These are phyloP conservation scores for Fusarium circinatum DNA, from an alignment of 2,329 filamentous ascomycete genomes.

Conservation along the genomic window DNA sequence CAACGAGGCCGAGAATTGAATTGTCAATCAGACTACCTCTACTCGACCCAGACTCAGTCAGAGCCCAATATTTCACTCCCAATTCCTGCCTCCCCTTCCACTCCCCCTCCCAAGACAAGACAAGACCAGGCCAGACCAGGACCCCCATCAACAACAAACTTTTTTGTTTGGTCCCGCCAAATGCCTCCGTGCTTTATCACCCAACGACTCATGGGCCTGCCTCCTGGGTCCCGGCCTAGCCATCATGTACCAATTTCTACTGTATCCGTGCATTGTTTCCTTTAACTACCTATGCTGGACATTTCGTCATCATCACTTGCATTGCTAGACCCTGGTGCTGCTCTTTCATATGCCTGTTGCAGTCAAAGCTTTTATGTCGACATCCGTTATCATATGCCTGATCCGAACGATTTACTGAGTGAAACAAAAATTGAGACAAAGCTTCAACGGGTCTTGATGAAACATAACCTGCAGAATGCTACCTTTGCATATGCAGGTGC, in stretches of 20 bases:
- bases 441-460: conserved; percentile 11
- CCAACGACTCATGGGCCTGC: conserved; percentile 9
- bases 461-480: conserved; percentile 23
- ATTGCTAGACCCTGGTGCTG: conserved; percentile 11
- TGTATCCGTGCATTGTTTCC: conserved; percentile 25
- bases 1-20: neutral
- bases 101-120: neutral
- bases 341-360: conserved; percentile 23
- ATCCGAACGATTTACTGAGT: neutral
- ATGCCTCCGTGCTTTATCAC: conserved; percentile 18
- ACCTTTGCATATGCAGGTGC: conserved; percentile 22
- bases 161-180: conserved; percentile 20
- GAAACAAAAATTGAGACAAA: conserved; percentile 1
- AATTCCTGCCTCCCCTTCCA: neutral
- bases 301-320: conserved; percentile 35
- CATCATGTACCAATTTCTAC: conserved; percentile 16
- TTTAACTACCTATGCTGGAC: neutral
- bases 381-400: neutral
- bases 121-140: neutral
- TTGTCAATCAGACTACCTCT: neutral
- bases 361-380: conserved; percentile 1
- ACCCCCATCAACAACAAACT: conserved; percentile 17
- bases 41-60: conserved; percentile 5
- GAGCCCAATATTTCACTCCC: conserved; percentile 13
- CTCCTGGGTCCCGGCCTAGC: conserved; percentile 26